phyloP scores from a whole-genome alignment of 345 rosid species.

The Euclidium syriacum region DNA sequence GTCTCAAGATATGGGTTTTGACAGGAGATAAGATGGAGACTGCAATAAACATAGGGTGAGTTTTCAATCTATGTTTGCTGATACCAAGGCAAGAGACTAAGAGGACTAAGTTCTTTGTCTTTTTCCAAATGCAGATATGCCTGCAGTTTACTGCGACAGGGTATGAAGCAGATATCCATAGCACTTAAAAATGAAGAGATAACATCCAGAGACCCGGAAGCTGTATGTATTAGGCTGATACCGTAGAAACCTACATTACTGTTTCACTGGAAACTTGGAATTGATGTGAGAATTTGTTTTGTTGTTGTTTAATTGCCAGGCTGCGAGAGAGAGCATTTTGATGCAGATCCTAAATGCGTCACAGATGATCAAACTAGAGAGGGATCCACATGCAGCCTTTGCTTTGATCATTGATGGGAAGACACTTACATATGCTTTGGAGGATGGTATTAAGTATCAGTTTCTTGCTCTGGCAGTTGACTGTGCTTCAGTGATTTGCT shows the following conservation, averaged over 20 bases:
- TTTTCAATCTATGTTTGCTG: slow-evolving; percentile 1
- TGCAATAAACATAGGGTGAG: slow-evolving; percentile 70
- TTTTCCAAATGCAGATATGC: slow-evolving; percentile 50
- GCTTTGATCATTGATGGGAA: slow-evolving; percentile 71
- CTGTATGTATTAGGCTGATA: slow-evolving; percentile 25
- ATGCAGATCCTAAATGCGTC: slow-evolving; percentile 43
- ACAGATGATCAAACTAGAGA: slow-evolving; percentile 40
- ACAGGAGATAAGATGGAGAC: slow-evolving; percentile 90
- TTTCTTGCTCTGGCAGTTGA: slow-evolving; percentile 64
- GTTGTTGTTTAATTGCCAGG: slow-evolving; percentile 38
- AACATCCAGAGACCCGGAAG: slow-evolving; percentile 19
- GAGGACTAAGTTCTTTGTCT: slow-evolving; percentile 16
- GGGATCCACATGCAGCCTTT: slow-evolving; percentile 45
- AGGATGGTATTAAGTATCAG: slow-evolving; percentile 43
- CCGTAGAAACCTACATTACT: slow-evolving; percentile 2
- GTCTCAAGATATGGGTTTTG: slow-evolving; percentile 76
- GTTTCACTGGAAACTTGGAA: slow-evolving; percentile 2
- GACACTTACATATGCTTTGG: slow-evolving; percentile 51
- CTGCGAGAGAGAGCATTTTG: slow-evolving; percentile 42
- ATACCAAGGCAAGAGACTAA: not conserved
- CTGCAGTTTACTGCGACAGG: slow-evolving; percentile 74
- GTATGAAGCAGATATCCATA: slow-evolving; percentile 52
- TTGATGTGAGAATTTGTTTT: not conserved
- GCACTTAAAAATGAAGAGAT: slow-evolving; percentile 15
- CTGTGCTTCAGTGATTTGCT: slow-evolving; percentile 81